Evolutionary conservation across 2,329 filamentous ascomycete species (phyloP), one percentile per base, ranked within the genome.

Genomic region (Phialemonium atrogriseum): DNA sequence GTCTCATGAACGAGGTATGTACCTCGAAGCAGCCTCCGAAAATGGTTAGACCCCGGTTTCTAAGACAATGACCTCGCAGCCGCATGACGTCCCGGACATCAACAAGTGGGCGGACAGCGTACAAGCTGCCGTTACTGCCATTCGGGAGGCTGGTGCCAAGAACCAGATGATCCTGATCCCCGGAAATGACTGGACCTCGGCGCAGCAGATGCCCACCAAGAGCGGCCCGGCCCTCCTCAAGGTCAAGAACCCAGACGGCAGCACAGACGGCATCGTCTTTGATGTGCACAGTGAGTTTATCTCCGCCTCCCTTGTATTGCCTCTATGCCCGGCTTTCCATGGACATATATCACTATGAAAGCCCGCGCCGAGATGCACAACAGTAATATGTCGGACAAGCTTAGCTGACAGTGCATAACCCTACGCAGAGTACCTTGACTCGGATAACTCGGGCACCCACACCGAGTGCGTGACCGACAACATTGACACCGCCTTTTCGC

Each of bases 61-160:
- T n/a, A n/a, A n/a, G n/a, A n/a, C n/a, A n/a, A n/a, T n/a, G n/a
- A n/a, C n/a, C 21, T 23, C 9, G 21, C 21, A 36, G 55, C 77
- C 77, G 3, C 73, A 79, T 47, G 68, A 73, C 28, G 50, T 70
- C 30, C 37, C 37, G 5, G 65, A 74, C 42, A 61, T 77, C 45
- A 52, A 51, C 15, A 54, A 57, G 2, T 82, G 78, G 77, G 74
- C 71, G 1, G 51, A 60, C 4, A 73, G 70, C 0, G 69, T 73
- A 33, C 78, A 82, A 47, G 63, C 61, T 8, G 75, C 62, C 12
- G 77, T 83, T 2, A 76, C 68, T 0, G 77, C 74, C 4, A 80
- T 83, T 41, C 70, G 78, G 19, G 51, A 66, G 23, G 68, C 73
- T 4, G 77, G 77, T 10, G 77, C 77, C 8, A 66, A 61, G 1